phyloP scores from a whole-genome alignment of 805 yeast species.

The Pichia gijzeniarum region DNA sequence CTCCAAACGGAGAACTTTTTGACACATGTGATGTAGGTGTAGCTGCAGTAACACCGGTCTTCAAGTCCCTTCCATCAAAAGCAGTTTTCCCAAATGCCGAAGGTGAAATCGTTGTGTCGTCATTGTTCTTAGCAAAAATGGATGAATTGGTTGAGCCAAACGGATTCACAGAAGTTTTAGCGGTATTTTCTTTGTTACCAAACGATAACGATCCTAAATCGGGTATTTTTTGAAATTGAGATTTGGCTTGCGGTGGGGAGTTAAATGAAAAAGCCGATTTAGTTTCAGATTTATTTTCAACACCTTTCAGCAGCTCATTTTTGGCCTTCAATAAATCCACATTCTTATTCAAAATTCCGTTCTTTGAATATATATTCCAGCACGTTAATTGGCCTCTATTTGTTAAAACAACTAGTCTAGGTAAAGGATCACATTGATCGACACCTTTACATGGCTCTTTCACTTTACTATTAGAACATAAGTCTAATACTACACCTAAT shows the following conservation, averaged over 20 bases:
- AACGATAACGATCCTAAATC: not conserved
- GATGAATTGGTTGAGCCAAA: not conserved
- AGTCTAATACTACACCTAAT: conserved; percentile 62
- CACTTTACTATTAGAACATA: conserved; percentile 38
- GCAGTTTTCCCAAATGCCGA: too few relatives aligned
- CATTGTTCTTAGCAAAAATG: not conserved
- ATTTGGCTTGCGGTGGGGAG: too few relatives aligned
- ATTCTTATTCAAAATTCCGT: conserved; percentile 35
- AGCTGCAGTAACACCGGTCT: too few relatives aligned
- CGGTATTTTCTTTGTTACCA: not conserved
- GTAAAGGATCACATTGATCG: conserved; percentile 55
- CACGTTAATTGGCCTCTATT: conserved; percentile 54
- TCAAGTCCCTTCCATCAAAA: too few relatives aligned
- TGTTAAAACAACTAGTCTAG: conserved; percentile 56
- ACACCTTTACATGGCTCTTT: conserved; percentile 51
- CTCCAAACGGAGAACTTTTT: conserved; percentile 3
- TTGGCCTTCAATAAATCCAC: conserved; percentile 7
- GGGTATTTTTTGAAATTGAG: not conserved
- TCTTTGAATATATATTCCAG: conserved; percentile 59
- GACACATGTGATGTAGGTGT: too few relatives aligned
- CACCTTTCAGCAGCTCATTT: not conserved
- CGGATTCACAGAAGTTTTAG: not conserved
- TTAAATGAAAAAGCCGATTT: not conserved
- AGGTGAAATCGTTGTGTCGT: not conserved
- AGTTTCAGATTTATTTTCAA: not conserved